phyloP scores from a whole-genome alignment of 129 eudicot genomes.

The Rutidosis leptorrhynchoides region DNA sequence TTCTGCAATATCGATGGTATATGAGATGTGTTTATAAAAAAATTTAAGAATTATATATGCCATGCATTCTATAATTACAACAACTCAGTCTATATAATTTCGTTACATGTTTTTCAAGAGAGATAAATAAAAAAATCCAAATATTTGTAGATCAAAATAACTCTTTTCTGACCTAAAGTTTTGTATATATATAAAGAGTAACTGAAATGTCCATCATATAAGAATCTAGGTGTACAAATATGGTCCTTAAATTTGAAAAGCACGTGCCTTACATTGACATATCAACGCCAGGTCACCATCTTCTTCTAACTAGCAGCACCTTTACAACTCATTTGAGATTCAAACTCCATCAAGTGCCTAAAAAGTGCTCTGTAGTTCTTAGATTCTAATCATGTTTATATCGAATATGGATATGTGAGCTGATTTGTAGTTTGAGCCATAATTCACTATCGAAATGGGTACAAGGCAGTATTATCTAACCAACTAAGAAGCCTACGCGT shows the following conservation, averaged over 20 bases:
- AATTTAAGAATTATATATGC: too few relatives aligned
- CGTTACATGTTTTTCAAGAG: neutral
- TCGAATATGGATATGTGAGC: neutral
- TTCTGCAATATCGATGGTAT: too few relatives aligned
- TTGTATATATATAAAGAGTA: constrained; percentile 14
- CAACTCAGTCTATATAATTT: too few relatives aligned
- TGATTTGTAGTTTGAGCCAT: neutral
- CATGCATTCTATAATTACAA: too few relatives aligned
- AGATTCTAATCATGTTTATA: neutral
- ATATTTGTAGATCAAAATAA: constrained; percentile 7
- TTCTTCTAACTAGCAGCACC: constrained; percentile 22
- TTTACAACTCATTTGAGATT: constrained; percentile 11
- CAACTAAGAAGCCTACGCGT: too few relatives aligned
- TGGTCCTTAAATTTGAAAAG: constrained; percentile 19
- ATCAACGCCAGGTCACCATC: constrained; percentile 37
- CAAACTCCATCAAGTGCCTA: constrained; percentile 8
- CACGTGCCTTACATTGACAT: constrained; percentile 37
- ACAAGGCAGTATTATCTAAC: too few relatives aligned
- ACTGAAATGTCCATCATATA: constrained; percentile 21
- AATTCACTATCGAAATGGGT: neutral
- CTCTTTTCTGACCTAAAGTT: neutral
- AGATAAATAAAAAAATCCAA: constrained; percentile 5
- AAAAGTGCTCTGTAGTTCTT: neutral
- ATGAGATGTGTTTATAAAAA: too few relatives aligned
- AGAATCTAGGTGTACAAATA: constrained; percentile 23